Conservation (phyloP, 805 yeast species). For the Citeromyces nyonsensis region DNA sequence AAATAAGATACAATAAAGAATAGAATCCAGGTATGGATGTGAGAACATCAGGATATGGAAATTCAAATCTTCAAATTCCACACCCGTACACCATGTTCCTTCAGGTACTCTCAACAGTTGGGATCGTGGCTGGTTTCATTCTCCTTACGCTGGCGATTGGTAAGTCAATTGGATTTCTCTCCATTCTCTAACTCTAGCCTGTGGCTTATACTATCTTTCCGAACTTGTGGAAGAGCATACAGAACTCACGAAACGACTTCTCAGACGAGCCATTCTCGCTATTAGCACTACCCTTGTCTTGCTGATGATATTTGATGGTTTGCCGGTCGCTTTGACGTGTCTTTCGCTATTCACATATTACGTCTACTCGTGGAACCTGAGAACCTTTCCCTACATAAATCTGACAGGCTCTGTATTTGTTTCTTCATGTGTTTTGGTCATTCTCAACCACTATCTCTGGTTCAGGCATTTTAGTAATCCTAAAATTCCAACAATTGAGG, state of each 20-base stretch:
- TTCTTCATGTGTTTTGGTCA: constrained; percentile 53
- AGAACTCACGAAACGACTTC: constrained; percentile 62
- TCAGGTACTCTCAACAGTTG: constrained; percentile 40
- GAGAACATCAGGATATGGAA: no score
- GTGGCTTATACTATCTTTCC: constrained; percentile 81
- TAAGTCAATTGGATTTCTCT: constrained; percentile 5
- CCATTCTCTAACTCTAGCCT: constrained; percentile 33
- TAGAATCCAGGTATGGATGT: no score
- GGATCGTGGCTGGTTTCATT: constrained; percentile 44
- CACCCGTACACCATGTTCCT: constrained; percentile 29
- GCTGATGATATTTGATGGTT: constrained; percentile 58
- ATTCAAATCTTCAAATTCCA: no score
- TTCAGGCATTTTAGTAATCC: constrained; percentile 69
- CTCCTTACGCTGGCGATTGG: constrained; percentile 37
- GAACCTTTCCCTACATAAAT: constrained; percentile 72
- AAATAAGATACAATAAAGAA: no score
- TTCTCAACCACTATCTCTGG: constrained; percentile 81
- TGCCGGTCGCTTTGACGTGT: constrained; percentile 55
- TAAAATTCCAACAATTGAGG: constrained; percentile 52
- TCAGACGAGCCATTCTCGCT: constrained; percentile 45
- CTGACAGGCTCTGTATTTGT: constrained; percentile 60
- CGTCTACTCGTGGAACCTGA: constrained; percentile 64
- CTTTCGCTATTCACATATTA: constrained; percentile 59
- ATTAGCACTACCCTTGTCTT: constrained; percentile 40
- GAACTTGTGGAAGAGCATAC: constrained; percentile 91